Conservation (phyloP, 1,284 basidiomycete species). For the Golubevia pallescens region DNA sequence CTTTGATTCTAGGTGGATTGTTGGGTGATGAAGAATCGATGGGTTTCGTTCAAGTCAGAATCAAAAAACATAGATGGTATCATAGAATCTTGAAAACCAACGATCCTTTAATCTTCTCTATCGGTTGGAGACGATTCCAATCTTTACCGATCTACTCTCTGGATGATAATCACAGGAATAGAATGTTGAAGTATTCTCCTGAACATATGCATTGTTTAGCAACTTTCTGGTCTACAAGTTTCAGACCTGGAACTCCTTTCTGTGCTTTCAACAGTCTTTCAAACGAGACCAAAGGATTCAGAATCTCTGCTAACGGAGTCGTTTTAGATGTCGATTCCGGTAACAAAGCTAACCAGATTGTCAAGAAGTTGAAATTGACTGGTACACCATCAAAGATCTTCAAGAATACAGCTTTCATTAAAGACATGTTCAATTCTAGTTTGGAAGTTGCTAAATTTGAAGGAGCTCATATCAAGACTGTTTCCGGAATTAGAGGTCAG, state of each 20-base stretch:
- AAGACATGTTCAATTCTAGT: constrained; percentile 92
- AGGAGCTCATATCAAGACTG: constrained; percentile 91
- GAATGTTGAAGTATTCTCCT: constrained; percentile 99
- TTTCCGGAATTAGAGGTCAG: constrained; percentile 93
- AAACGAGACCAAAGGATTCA: constrained; percentile 76
- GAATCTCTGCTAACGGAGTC: constrained; percentile 90
- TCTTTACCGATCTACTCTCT: constrained; percentile 91
- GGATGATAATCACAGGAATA: constrained; percentile 83
- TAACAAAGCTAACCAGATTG: constrained; percentile 77
- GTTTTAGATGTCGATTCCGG: constrained; percentile 82
- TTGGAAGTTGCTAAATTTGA: constrained; percentile 98
- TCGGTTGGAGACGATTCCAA: constrained; percentile 97
- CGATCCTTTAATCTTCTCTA: constrained; percentile 90
- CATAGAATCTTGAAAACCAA: constrained; percentile 92
- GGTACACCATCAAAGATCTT: constrained; percentile 94
- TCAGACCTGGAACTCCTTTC: constrained; percentile 65
- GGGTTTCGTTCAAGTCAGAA: constrained; percentile 90
- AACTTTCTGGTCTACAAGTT: constrained; percentile 72
- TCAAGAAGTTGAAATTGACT: constrained; percentile 97
- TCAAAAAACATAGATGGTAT: constrained; percentile 97
- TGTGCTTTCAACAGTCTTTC: constrained; percentile 91
- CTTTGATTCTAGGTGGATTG: constrained; percentile 91
- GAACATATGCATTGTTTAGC: constrained; percentile 99
- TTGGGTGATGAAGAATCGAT: constrained; percentile 87
- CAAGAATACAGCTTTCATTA: constrained; percentile 98